Evolutionary conservation across 192 early-diverging fungal genomes (phyloP).

Genomic region (Coemansia sp.): DNA sequence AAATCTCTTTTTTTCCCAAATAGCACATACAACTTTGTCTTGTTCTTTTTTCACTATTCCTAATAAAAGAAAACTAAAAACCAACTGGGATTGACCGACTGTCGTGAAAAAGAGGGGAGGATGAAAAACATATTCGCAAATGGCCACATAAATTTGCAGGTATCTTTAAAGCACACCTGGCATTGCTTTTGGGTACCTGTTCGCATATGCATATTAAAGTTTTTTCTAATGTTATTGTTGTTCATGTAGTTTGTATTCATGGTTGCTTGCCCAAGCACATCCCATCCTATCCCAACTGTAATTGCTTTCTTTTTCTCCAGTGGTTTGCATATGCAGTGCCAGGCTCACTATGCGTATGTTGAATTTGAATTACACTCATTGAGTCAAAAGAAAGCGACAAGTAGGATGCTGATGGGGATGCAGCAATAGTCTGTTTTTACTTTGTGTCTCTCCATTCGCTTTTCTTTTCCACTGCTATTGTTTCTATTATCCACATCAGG

Average conservation of each 20-base stretch:
- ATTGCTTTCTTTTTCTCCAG: neutral
- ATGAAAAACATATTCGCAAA: slow-evolving; percentile 1
- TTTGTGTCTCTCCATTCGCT: neutral
- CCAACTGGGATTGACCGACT: too few relatives aligned
- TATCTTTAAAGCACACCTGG: neutral
- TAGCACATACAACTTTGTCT: neutral
- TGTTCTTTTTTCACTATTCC: too few relatives aligned
- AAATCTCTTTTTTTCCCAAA: neutral
- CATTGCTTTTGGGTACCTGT: neutral
- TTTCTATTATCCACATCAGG: neutral
- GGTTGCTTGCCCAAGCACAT: neutral
- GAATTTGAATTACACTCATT: neutral
- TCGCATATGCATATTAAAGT: neutral
- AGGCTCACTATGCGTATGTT: neutral
- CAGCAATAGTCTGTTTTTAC: neutral
- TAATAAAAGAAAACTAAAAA: too few relatives aligned
- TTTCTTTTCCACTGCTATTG: neutral
- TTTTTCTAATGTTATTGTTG: neutral
- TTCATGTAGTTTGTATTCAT: neutral
- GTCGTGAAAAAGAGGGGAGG: too few relatives aligned
- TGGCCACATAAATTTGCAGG: slow-evolving; percentile 6
- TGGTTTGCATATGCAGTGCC: neutral
- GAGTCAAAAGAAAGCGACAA: neutral
- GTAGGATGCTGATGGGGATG: neutral
- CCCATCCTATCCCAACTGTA: neutral